Percentiles rank a stretch among this genome's conserved stretches.
Conservation (phyloP, 1,139 yeast species). For the Geotrichum restrictum region DNA sequence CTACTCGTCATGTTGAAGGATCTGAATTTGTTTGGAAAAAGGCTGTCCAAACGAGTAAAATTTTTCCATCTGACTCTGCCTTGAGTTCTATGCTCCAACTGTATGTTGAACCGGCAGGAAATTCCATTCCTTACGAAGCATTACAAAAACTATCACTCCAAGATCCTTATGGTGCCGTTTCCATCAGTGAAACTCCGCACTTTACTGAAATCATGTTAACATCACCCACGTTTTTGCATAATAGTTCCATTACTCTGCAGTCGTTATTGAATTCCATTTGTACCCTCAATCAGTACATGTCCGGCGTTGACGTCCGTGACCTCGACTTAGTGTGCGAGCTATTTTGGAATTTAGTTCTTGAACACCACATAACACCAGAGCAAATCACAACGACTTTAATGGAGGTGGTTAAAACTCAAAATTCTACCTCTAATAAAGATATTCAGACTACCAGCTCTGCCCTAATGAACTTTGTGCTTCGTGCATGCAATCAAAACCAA, state of each 20-base stretch:
- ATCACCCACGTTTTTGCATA: neutral
- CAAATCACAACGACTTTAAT: neutral
- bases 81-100: conserved; percentile 7
- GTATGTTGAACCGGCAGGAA: neutral
- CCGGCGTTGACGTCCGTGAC: conserved; percentile 6
- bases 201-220: neutral
- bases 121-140: conserved; percentile 5
- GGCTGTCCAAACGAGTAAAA: conserved; percentile 8
- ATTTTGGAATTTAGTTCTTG: neutral
- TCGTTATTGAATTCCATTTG: neutral
- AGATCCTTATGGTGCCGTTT: neutral
- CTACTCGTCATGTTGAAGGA: neutral
- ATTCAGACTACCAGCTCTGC: neutral
- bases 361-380: neutral
- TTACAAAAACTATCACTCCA: conserved; percentile 8
- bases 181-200: neutral
- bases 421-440: neutral
- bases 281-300: neutral
- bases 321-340: neutral
- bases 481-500: neutral
- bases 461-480: conserved; percentile 9
- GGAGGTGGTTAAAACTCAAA: neutral
- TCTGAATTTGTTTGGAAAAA: conserved; percentile 13
- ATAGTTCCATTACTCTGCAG: neutral
- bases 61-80: conserved; percentile 10